Evolutionary conservation across 306 rosid species (phyloP).

Genomic region (Vigna unguiculata): DNA sequence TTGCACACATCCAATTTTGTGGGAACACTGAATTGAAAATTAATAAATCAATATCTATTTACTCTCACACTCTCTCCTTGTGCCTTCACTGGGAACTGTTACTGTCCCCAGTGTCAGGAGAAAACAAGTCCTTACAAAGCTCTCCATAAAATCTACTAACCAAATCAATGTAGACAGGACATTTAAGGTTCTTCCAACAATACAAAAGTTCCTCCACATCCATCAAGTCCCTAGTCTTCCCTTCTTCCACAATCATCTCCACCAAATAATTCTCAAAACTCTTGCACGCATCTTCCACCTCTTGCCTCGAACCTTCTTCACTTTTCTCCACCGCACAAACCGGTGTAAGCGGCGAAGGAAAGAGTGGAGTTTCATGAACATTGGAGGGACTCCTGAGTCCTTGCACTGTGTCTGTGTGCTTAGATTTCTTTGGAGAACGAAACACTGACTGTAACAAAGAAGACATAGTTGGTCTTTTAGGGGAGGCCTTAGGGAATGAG

Average conservation of each 20-base stretch:
- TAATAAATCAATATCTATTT: constrained; percentile 6
- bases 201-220: constrained; percentile 89
- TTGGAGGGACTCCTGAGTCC: constrained; percentile 48
- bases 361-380: constrained; percentile 43
- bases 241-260: constrained; percentile 93
- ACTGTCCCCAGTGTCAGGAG: constrained; percentile 51
- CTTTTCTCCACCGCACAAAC: constrained; percentile 37
- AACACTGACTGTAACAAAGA: constrained; percentile 50
- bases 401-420: constrained; percentile 38
- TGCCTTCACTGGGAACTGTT: constrained; percentile 37
- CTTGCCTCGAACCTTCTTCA: constrained; percentile 43
- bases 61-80: constrained; percentile 20
- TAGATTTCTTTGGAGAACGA: constrained; percentile 50
- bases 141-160: constrained; percentile 89
- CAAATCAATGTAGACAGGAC: constrained; percentile 78
- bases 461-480: constrained; percentile 41
- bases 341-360: constrained; percentile 64
- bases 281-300: constrained; percentile 83
- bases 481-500: constrained; percentile 24
- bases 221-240: constrained; percentile 72
- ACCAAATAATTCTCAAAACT: constrained; percentile 88
- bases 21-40: not conserved
- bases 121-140: constrained; percentile 88
- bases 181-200: constrained; percentile 83
- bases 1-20: constrained; percentile 18